Base-by-base conservation (phyloP, 192 early-diverging fungal genomes). In the Linnemannia zychae region DNA sequence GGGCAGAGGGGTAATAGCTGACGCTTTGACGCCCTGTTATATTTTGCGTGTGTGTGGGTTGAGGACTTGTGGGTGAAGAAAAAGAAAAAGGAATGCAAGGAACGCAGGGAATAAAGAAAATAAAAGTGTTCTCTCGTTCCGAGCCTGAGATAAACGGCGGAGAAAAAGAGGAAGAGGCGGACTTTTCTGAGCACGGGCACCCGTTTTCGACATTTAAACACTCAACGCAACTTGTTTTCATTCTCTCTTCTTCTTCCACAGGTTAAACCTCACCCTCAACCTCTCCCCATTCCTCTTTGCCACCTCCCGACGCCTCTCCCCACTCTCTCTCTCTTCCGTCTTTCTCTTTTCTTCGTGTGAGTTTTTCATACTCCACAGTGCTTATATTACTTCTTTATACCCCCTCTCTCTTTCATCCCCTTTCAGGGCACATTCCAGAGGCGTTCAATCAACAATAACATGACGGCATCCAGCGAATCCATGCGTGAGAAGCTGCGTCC, bases 171-270 rank as follows among this genome's bases (percentile, higher is more conserved):
- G 13, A 49, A 49, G 48, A 9, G n/a, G n/a, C n/a, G n/a, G 44
- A 53, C 34, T 20, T 31, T 36, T 36, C 15, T 24, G 28, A 66
- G 65, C 40, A 80, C 63, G 6, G 69, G 81, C 46, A 77, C 90
- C n/a, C 12, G 24, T 88, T 16, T 11, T 84, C 20, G 71, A 79
- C 34, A 77, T 90, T 36, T 36, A 40, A 2, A 36, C 15, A 71
- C 4, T n/a, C 4, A 11, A 12, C 17, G 4, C 48, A 15, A 9
- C 50, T 33, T 28, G 13, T 53, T 34, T 40, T 38, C 16, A 18
- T 28, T 68, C n/a, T 31, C n/a, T 16, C 2, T 33, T 34, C 49
- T 34, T 73, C 73, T 65, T 33, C 36, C 67, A 4, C 37, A 28
- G 38, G 52, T 47, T 33, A 17, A 38, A 60, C 22, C 34, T 46